phyloP scores from a whole-genome alignment of 2,329 filamentous ascomycete species.

The Alternaria alternata region DNA sequence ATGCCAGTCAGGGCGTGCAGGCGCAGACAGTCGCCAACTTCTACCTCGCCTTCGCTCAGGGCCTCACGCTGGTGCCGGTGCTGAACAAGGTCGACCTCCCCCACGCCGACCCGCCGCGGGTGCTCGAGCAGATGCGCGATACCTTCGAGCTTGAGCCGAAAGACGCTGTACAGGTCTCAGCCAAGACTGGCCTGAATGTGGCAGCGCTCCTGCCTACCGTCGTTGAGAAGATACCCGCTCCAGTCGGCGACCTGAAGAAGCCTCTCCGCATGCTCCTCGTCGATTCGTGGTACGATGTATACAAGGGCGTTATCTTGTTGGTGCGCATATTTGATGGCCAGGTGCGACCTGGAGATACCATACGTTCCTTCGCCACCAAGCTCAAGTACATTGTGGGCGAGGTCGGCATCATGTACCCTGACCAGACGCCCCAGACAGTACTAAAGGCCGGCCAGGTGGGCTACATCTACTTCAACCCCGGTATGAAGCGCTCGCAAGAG shows the following conservation, averaged over 20 bases:
- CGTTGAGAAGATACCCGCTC: slow-evolving; percentile 83
- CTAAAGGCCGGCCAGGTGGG: slow-evolving; percentile 93
- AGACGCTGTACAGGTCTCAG: slow-evolving; percentile 80
- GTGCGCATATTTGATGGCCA: slow-evolving; percentile 91
- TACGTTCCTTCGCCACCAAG: slow-evolving; percentile 88
- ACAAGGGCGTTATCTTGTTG: slow-evolving; percentile 89
- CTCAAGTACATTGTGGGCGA: slow-evolving; percentile 93
- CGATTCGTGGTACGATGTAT: slow-evolving; percentile 98
- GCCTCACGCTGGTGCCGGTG: slow-evolving; percentile 84
- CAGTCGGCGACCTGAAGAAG: slow-evolving; percentile 74
- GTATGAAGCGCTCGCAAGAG: slow-evolving; percentile 96
- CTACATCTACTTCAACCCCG: slow-evolving; percentile 96
- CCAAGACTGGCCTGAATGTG: slow-evolving; percentile 93
- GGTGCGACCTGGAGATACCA: slow-evolving; percentile 80
- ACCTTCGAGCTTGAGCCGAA: slow-evolving; percentile 87
- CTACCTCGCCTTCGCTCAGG: slow-evolving; percentile 94
- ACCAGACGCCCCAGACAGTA: slow-evolving; percentile 79
- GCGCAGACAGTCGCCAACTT: slow-evolving; percentile 99
- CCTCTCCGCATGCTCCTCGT: slow-evolving; percentile 87
- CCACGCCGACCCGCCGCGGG: slow-evolving; percentile 84
- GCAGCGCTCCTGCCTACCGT: slow-evolving; percentile 83
- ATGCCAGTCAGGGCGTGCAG: slow-evolving; percentile 95
- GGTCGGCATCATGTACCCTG: slow-evolving; percentile 94
- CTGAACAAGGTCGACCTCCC: slow-evolving; percentile 97
- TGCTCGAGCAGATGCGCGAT: slow-evolving; percentile 83